Base-by-base conservation (phyloP, 257 asterid genomes). In the Solanum habrochaites region DNA sequence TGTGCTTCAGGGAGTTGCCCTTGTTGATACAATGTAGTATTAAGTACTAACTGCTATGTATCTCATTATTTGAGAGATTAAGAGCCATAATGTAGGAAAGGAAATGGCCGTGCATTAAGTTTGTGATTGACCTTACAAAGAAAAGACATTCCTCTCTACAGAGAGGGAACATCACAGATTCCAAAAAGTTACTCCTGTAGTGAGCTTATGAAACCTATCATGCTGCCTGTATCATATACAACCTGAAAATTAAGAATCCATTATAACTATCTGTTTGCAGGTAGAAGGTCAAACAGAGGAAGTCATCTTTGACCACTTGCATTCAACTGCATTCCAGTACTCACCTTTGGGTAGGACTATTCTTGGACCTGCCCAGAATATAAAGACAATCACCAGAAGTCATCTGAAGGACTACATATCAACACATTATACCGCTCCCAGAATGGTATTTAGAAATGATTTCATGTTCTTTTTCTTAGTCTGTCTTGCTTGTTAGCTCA, bases 261-360 rank as follows among this genome's bases (percentile, higher is more conserved):
- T 10, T 23, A 23, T 40, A 40, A 7, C n/a, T 80, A 20, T 80
- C 47, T 75, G 31, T 12, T 80, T 91, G 73, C 89, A 96, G 98
- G 97, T 96, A 3, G 99, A 95, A 93, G 91, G 94, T 60, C 98
- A 95, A 85, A 91, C 93, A 12, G 97, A 94, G 89, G 99, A 96
- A 89, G 98, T 96, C 84, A 93, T 96, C 86, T 96, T 96, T 84
- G 99, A 96, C 88, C 99, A 96, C 82, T 88, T 96, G 42, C 99
- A 96, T 88, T 94, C 98, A 71, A 94, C 98, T 90, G 99, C 99
- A 81, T 96, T 94, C 93, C 99, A 95, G 90, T 91, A 94, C 85
- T 88, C 98, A 2, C 97, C 99, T 67, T 90, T 96, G 77, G 98
- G 98, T 47, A 91, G 98, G 92, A 94, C 98, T 78, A 95, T 96